These are phyloP conservation scores for Phytophthora ramorum DNA, from an alignment of 352 stramenopile genomes.

Conservation along the genomic window DNA sequence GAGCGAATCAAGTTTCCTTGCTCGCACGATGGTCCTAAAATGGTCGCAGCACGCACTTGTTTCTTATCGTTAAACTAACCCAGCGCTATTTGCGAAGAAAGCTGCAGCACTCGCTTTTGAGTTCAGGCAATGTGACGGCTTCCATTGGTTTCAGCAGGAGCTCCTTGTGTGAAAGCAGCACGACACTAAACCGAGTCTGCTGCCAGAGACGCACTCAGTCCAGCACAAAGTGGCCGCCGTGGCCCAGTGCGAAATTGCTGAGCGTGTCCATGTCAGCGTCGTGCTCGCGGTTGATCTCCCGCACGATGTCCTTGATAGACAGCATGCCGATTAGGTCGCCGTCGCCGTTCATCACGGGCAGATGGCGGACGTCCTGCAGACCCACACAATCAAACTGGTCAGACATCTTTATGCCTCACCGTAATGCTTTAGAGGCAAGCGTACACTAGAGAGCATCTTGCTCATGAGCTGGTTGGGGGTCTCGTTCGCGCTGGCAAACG, in stretches of 20 bases:
- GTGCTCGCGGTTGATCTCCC: slow-evolving; percentile 84
- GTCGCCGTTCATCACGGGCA: slow-evolving; percentile 94
- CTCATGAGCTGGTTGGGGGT: slow-evolving; percentile 93
- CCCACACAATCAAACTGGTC: not conserved
- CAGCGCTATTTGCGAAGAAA: not conserved
- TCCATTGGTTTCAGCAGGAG: not conserved
- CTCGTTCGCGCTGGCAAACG: slow-evolving; percentile 88
- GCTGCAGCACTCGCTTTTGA: not conserved
- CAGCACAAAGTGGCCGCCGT: slow-evolving; percentile 83
- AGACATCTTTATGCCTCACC: not conserved
- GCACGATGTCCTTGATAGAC: slow-evolving; percentile 95
- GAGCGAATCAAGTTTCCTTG: not conserved
- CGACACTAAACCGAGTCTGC: not conserved
- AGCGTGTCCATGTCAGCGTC: slow-evolving; percentile 84
- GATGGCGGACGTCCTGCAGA: slow-evolving; percentile 91
- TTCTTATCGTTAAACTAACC: not conserved
- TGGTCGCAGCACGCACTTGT: not conserved
- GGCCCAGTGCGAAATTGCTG: slow-evolving; percentile 77
- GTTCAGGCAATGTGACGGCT: not conserved
- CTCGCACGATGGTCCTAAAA: not conserved
- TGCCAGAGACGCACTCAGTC: slow-evolving; percentile 46
- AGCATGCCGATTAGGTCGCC: slow-evolving; percentile 93
- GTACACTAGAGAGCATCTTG: slow-evolving; percentile 95
- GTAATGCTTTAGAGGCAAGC: slow-evolving; percentile 10
- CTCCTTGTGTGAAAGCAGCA: not conserved